These are phyloP conservation scores for Backusella circina DNA, from an alignment of 192 early-diverging fungal genomes.

Conservation along the genomic window DNA sequence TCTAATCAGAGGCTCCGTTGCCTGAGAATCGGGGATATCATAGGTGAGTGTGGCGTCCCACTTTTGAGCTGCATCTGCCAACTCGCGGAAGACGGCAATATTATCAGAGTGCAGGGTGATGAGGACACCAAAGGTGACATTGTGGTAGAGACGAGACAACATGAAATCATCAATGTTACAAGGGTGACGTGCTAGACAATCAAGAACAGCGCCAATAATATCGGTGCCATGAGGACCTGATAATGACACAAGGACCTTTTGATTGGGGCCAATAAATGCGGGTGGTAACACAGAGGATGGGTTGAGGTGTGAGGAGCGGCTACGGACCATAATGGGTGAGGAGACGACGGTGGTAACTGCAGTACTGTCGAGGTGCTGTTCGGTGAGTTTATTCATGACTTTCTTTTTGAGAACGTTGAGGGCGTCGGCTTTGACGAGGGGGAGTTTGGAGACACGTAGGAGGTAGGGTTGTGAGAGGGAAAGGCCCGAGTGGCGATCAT, in stretches of 20 bases:
- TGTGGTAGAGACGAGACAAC: constrained; percentile 85
- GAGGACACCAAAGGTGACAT: constrained; percentile 92
- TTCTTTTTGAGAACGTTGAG: constrained; percentile 65
- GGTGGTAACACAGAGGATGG: constrained; percentile 19
- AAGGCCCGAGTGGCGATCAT: constrained; percentile 79
- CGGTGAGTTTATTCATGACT: constrained; percentile 60
- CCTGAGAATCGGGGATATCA: constrained; percentile 67
- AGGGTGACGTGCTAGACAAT: constrained; percentile 66
- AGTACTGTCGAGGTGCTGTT: constrained; percentile 15
- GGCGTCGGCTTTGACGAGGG: constrained; percentile 66
- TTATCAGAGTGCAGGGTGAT: constrained; percentile 70
- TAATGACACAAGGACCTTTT: constrained; percentile 78
- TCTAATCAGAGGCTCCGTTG: constrained; percentile 47
- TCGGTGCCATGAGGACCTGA: constrained; percentile 89
- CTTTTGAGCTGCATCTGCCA: constrained; percentile 69
- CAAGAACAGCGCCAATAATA: constrained; percentile 81
- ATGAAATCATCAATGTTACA: constrained; percentile 86
- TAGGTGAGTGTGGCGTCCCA: constrained; percentile 87
- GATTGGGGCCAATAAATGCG: constrained; percentile 57
- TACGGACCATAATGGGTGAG: constrained; percentile 30
- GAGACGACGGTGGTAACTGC: not conserved
- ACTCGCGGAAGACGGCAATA: constrained; percentile 74
- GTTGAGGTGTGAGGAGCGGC: constrained; percentile 18
- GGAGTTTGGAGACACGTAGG: constrained; percentile 46
- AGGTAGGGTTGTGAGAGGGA: constrained; percentile 67